Conservation (phyloP, 192 early-diverging fungal genomes). For the Mortierella hygrophila region DNA sequence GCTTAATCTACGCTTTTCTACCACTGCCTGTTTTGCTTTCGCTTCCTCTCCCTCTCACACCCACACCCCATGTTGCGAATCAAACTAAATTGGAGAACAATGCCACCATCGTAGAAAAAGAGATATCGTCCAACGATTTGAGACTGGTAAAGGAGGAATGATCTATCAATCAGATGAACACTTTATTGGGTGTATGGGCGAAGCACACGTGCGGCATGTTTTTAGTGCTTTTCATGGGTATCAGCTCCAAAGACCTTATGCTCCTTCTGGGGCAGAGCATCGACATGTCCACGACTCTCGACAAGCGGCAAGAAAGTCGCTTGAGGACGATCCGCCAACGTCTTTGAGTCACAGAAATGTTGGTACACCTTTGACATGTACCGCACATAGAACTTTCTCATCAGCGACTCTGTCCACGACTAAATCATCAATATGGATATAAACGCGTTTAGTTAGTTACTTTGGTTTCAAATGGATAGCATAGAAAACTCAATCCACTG, state of each 20-base stretch:
- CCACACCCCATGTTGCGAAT: too few relatives aligned
- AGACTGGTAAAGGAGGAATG: too few relatives aligned
- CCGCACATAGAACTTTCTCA: slow-evolving; percentile 28
- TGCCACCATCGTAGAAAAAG: too few relatives aligned
- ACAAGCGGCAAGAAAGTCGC: slow-evolving; percentile 29
- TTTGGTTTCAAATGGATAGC: not conserved
- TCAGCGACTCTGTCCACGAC: slow-evolving; percentile 30
- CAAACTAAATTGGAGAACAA: too few relatives aligned
- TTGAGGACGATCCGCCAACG: slow-evolving; percentile 28
- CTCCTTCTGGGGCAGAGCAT: slow-evolving; percentile 5
- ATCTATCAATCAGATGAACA: too few relatives aligned
- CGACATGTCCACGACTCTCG: slow-evolving; percentile 11
- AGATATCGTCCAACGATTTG: too few relatives aligned
- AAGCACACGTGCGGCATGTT: not conserved
- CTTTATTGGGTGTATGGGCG: too few relatives aligned
- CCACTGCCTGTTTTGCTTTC: not conserved
- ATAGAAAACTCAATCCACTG: too few relatives aligned
- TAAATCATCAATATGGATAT: not conserved
- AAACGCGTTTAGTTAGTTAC: not conserved
- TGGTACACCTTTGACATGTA: slow-evolving; percentile 38
- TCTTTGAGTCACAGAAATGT: slow-evolving; percentile 36
- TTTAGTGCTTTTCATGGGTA: slow-evolving; percentile 8
- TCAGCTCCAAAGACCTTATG: slow-evolving; percentile 22
- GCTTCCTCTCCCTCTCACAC: too few relatives aligned
- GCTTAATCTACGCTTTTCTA: not conserved